phyloP scores from a whole-genome alignment of 2,329 filamentous ascomycete genomes.

The Aspergillus hiratsukae region DNA sequence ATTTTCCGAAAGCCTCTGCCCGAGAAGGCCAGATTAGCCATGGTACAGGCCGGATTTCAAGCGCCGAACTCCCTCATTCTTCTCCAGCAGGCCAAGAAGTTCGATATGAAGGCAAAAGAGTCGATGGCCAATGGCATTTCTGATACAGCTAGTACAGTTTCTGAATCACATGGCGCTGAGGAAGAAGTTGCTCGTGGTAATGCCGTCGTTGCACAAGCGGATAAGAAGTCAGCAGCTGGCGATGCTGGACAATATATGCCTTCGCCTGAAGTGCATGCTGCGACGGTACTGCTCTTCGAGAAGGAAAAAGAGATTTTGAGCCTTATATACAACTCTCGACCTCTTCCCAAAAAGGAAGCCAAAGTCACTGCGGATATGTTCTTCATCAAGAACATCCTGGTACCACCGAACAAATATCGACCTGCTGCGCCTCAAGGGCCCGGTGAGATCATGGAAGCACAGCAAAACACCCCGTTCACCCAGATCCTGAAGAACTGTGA shows the following conservation, averaged over 20 bases:
- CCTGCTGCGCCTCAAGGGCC: conserved; percentile 79
- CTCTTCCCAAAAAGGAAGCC: conserved; percentile 53
- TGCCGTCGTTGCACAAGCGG: conserved; percentile 35
- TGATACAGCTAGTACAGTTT: conserved; percentile 53
- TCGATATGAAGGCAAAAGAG: conserved; percentile 30
- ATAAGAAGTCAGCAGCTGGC: conserved; percentile 33
- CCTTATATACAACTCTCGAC: conserved; percentile 78
- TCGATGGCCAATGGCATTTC: conserved; percentile 20
- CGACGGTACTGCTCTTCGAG: conserved; percentile 74
- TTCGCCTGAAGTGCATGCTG: conserved; percentile 75
- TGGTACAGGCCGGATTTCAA: conserved; percentile 66
- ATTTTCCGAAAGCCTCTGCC: conserved; percentile 82
- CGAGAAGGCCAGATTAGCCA: conserved; percentile 70
- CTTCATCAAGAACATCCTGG: conserved; percentile 79
- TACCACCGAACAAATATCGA: conserved; percentile 87
- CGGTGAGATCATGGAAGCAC: conserved; percentile 77
- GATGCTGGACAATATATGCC: conserved; percentile 70
- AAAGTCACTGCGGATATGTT: conserved; percentile 82
- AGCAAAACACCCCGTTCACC: conserved; percentile 85
- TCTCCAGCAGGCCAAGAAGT: conserved; percentile 45
- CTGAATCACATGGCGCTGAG: conserved; percentile 53
- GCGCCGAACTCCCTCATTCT: conserved; percentile 66
- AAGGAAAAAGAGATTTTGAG: conserved; percentile 79
- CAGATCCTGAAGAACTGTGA: conserved; percentile 73
- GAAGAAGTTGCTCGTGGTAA: conserved; percentile 55